Base-by-base conservation (phyloP, 495 filamentous ascomycete genomes). In the Trypethelium eluteriae region DNA sequence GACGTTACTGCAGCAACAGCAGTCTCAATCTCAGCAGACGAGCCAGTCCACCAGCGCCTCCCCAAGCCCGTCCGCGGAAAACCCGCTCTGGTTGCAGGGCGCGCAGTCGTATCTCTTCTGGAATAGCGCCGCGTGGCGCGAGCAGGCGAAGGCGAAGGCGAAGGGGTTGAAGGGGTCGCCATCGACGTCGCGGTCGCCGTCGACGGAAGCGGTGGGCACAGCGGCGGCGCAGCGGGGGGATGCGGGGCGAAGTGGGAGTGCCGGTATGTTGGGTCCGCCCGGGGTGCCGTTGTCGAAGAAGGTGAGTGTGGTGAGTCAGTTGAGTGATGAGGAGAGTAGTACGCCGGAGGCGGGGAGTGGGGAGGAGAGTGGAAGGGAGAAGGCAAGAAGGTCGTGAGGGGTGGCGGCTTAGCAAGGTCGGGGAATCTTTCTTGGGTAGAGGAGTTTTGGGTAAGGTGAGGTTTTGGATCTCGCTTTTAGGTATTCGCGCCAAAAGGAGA, bases 281-380 rank as follows among this genome's bases (percentile, higher is more conserved):
- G 38, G 38, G 4, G 62, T n/a, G 62, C 62, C 38, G 38, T 2
- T 47, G 38, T 6, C 62, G 14, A 63, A 63, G 62, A 47, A 63
- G 62, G n/a, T 41, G 3, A 63, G 62, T n/a, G 16, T 41, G 38
- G 62, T 47, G 38, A 63, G 62, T 41, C 35, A 10, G 38, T 47
- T 63, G 62, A 63, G 36, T 11, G 62, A 63, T 63, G 62, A 63
- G 62, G 62, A 72, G 69, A 75, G 72, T 3, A 67, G 68, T 59
- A 72, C 67, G 11, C 81, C 79, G 25, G 86, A 85, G 36, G 75
- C 78, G 9, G 79, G 32, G 62, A 32, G 32, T 14, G 62, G 11
- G 12, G 62, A 25, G 12, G n/a, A 34, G 39, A 32, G 38, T 82
- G 61, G 77, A 80, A 34, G 34, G 75, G 77, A 70, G 14, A 79